Evolutionary conservation across 192 early-diverging fungal species (phyloP).

Genomic region (Dimargaris xerosporica): DNA sequence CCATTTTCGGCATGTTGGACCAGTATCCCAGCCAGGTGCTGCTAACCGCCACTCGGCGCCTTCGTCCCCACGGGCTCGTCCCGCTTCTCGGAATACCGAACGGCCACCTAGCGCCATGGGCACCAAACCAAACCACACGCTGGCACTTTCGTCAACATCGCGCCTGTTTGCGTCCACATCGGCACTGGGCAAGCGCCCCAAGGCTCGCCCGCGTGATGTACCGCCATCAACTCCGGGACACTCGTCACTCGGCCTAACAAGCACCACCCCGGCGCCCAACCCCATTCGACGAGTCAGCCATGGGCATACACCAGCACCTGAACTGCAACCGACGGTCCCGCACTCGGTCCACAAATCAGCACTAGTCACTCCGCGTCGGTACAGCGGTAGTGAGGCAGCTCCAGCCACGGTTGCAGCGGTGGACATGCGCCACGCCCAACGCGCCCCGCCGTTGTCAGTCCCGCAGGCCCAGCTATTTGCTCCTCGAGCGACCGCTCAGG

Average conservation of each 20-base stretch:
- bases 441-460: too few species aligned
- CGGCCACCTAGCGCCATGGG: background rate
- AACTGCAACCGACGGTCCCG: too few species aligned
- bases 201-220: background rate
- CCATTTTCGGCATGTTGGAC: background rate
- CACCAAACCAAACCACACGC: background rate
- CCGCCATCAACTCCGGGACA: background rate
- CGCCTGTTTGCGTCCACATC: constrained; percentile 3
- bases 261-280: background rate
- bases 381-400: too few species aligned
- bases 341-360: too few species aligned
- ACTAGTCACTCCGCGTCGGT: too few species aligned
- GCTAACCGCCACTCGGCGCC: background rate
- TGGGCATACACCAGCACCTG: background rate
- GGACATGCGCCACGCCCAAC: too few species aligned
- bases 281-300: background rate
- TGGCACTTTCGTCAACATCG: constrained; percentile 1
- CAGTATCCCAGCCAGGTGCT: background rate
- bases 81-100: background rate
- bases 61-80: background rate
- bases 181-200: background rate
- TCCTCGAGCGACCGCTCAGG: too few species aligned
- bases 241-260: background rate
- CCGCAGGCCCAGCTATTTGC: too few species aligned
- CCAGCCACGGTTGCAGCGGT: too few species aligned